These are phyloP conservation scores for Tolypocladium amazonense DNA, from an alignment of 2,329 filamentous ascomycete genomes.

Conservation along the genomic window DNA sequence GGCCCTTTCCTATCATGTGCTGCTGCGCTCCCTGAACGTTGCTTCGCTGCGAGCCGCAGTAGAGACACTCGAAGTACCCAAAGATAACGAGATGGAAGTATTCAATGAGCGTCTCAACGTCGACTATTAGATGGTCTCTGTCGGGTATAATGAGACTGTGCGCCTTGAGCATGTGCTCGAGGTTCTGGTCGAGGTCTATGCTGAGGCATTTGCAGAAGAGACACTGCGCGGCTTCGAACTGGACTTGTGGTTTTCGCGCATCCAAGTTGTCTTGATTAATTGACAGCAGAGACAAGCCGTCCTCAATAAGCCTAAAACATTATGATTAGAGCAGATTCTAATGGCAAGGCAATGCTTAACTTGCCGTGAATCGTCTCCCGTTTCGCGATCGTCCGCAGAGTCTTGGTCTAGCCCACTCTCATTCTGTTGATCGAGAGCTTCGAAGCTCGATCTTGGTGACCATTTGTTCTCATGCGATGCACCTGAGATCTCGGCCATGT, in stretches of 20 bases:
- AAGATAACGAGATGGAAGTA: constrained; percentile 39
- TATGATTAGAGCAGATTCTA: neutral
- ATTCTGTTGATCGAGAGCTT: neutral
- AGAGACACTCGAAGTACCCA: constrained; percentile 38
- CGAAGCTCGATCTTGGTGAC: neutral
- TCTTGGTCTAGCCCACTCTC: neutral
- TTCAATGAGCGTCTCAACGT: constrained; percentile 33
- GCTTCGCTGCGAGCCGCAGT: constrained; percentile 31
- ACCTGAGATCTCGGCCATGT: neutral
- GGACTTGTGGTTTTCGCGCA: neutral
- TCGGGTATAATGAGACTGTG: constrained; percentile 36
- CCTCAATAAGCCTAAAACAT: neutral
- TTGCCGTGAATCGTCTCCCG: neutral
- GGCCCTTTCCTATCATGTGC: constrained; percentile 38
- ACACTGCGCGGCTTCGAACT: constrained; percentile 21
- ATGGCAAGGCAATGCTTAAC: neutral
- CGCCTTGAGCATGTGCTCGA: constrained; percentile 35
- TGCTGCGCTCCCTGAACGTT: constrained; percentile 35
- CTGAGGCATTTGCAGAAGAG: constrained; percentile 29
- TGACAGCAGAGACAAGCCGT: neutral
- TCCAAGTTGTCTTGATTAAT: neutral
- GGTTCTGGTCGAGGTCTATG: constrained; percentile 21
- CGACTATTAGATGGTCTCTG: constrained; percentile 27
- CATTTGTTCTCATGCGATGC: neutral
- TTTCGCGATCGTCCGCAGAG: neutral